phyloP scores from a whole-genome alignment of 1,284 basidiomycete species.

The Moniliophthora roreri region DNA sequence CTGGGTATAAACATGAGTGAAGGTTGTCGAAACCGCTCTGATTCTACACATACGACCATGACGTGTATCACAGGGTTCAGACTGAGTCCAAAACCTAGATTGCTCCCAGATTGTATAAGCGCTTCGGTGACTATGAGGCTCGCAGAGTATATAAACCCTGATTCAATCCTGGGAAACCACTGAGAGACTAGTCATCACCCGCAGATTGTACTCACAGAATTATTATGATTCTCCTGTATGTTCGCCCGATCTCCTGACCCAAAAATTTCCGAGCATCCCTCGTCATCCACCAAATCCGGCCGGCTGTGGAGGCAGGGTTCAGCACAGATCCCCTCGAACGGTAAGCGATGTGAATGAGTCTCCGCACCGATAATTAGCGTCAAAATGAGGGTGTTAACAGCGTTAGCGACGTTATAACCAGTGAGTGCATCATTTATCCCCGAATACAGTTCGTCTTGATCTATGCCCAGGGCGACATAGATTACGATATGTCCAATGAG shows the following conservation, averaged over 20 bases:
- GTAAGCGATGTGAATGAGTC: no score
- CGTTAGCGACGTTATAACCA: constrained; percentile 2
- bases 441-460: no score
- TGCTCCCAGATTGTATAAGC: background rate
- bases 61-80: background rate
- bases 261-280: background rate
- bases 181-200: background rate
- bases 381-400: background rate
- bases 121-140: background rate
- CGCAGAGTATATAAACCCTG: constrained; percentile 1
- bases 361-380: constrained; percentile 2
- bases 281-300: constrained; percentile 6
- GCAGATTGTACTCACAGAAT: constrained; percentile 4
- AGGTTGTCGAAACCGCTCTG: background rate
- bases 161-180: constrained; percentile 1
- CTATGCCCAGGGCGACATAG: background rate
- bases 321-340: no score
- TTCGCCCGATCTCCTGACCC: background rate
- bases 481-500: no score
- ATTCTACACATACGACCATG: constrained; percentile 1
- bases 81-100: background rate
- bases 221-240: background rate
- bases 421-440: background rate
- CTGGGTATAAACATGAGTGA: background rate
- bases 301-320: background rate